Base-by-base conservation (phyloP, 805 yeast species). In the Wickerhamiella sorbophila region DNA sequence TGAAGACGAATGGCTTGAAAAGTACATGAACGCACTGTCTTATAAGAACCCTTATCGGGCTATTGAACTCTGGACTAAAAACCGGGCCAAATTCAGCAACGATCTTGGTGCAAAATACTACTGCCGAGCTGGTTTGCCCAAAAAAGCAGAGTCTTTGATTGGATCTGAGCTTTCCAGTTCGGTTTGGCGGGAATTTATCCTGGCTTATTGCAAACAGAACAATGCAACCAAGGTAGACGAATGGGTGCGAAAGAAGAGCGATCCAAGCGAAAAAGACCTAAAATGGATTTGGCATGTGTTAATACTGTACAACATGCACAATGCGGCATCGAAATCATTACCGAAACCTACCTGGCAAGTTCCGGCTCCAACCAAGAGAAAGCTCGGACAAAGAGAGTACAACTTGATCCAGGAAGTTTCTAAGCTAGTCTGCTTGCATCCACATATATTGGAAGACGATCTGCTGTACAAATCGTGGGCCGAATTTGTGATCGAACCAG, bases 251-350 rank as follows among this genome's bases (percentile, higher is more conserved):
- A 6, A 24, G 10, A 8, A 8, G 10, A 16, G n/a, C 21, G 14
- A 5, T n/a, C 15, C n/a, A 31, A 20, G 38, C 20, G 35, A 43
- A 19, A 27, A 36, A 14, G 52, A 49, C 21, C 31, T 44, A 31
- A 36, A 38, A 9, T 49, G 52, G 52, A 38, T 47, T 16, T 44
- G 38, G 31, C 48, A 45, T 16, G 4, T 31, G 17, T 27, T 31
- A 5, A 21, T 21, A 20, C 9, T 36, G 31, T 24, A 36, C 20
- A 12, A 12, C 5, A 16, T 36, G 21, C 21, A 36, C 12, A 24
- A 24, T 12, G 31, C 20, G 5, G 31, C 21, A 3, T 29, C 24
- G 20, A 24, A 22, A 20, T 20, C 31, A 12, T 17, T 36, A 17
- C 14, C 27, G 9, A 34, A 4, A 4, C 24, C 37, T 6, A 17